These are phyloP conservation scores for Naegleria fowleri DNA, from an alignment of 208 protist genomes.

Conservation along the genomic window DNA sequence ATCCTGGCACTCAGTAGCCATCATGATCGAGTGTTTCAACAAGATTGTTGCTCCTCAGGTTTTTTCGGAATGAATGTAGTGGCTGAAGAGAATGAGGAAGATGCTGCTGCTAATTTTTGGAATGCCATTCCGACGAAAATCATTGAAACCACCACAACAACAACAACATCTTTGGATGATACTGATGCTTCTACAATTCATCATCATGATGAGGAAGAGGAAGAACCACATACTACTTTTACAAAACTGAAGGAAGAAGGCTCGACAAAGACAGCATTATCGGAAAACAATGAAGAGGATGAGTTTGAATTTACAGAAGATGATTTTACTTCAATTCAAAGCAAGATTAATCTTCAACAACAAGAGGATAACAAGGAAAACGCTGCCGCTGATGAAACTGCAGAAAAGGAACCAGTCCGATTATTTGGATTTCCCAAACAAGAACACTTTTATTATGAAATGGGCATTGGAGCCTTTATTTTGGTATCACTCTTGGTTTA, in stretches of 20 bases:
- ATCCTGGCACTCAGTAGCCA: no score
- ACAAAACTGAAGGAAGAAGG: neutral
- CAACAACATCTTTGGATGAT: neutral
- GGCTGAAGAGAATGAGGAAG: neutral
- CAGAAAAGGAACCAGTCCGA: neutral
- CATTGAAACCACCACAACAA: neutral
- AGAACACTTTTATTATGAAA: constrained; percentile 16
- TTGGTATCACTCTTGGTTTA: neutral
- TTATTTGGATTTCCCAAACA: neutral
- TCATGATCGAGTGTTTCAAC: no score
- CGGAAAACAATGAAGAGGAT: neutral
- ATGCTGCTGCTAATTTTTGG: neutral
- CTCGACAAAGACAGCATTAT: neutral
- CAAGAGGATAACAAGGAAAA: neutral
- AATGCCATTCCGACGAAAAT: neutral
- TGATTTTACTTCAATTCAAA: constrained; percentile 4
- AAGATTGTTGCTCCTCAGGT: no score
- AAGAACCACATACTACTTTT: neutral
- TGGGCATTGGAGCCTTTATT: neutral
- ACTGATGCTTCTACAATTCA: neutral
- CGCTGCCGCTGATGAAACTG: neutral
- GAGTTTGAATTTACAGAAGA: neutral
- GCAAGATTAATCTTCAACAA: neutral
- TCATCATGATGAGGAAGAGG: neutral
- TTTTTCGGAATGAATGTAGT: neutral